A percentile compares a stretch with the other conserved stretches of the same genome.
These are phyloP conservation scores for Bipolaris bicolor DNA, from an alignment of 2,329 filamentous ascomycete species.

Conservation along the genomic window DNA sequence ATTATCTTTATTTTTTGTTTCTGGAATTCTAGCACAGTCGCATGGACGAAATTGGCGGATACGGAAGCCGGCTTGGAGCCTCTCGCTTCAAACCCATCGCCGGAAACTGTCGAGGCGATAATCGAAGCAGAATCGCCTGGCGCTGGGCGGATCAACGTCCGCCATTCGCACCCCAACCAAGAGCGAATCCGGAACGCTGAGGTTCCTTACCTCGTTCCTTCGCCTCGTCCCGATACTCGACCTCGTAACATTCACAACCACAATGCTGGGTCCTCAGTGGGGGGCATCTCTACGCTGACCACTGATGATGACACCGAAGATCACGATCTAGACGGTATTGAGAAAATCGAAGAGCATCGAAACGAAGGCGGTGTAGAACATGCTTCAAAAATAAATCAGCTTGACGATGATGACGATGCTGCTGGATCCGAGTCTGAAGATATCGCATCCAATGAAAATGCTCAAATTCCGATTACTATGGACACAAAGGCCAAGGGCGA, in stretches of 20 bases:
- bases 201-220: not conserved
- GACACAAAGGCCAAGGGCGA: not conserved
- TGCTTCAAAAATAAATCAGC: not conserved
- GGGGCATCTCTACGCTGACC: not conserved
- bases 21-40: not conserved
- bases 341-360: not conserved
- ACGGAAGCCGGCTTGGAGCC: not conserved
- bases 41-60: not conserved
- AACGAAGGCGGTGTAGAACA: not conserved
- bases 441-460: not conserved
- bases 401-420: not conserved
- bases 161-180: not conserved
- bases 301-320: not conserved
- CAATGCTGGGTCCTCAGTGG: not conserved
- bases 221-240: not conserved
- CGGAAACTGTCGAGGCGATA: not conserved
- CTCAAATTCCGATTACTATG: not conserved
- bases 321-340: not conserved
- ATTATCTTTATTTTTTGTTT: not conserved
- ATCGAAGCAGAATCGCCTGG: not conserved
- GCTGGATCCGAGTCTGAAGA: not conserved
- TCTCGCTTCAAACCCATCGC: not conserved
- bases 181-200: not conserved
- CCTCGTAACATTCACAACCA: not conserved
- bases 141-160: not conserved